phyloP scores from a whole-genome alignment of 2,329 filamentous ascomycete species.

The Colletotrichum scovillei region DNA sequence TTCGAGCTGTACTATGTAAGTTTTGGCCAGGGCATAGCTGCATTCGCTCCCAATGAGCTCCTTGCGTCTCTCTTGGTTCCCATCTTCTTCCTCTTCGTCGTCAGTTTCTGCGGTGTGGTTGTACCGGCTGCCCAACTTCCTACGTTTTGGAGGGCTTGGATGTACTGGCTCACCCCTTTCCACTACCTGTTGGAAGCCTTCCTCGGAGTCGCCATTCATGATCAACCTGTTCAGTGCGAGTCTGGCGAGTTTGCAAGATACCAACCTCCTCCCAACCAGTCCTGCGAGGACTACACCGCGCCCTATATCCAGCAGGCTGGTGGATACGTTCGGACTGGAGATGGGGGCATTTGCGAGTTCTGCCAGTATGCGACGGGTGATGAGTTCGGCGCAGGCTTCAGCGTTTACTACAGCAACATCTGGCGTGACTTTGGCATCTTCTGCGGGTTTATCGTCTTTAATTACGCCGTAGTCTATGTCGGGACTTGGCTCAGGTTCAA shows the following conservation, averaged over 20 bases:
- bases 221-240: conserved; percentile 66
- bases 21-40: conserved; percentile 75
- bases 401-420: conserved; percentile 68
- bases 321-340: conserved; percentile 70
- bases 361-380: conserved; percentile 73
- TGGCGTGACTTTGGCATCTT: conserved; percentile 77
- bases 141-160: conserved; percentile 72
- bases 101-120: conserved; percentile 77
- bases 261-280: conserved; percentile 65
- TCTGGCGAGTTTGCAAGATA: conserved; percentile 70
- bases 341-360: conserved; percentile 69
- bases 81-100: conserved; percentile 76
- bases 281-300: conserved; percentile 69
- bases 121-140: conserved; percentile 70
- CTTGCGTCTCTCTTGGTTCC: conserved; percentile 75
- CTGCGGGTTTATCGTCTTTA: conserved; percentile 72
- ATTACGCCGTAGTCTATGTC: conserved; percentile 58
- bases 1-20: conserved; percentile 75
- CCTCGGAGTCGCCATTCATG: conserved; percentile 65
- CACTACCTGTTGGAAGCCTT: conserved; percentile 74
- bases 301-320: conserved; percentile 64
- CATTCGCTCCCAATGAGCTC: conserved; percentile 74
- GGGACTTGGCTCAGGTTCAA: conserved; percentile 53
- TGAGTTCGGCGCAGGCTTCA: conserved; percentile 69
- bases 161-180: conserved; percentile 77